Base-by-base conservation (phyloP, 2,329 filamentous ascomycete genomes). In the Penicillium sp. region DNA sequence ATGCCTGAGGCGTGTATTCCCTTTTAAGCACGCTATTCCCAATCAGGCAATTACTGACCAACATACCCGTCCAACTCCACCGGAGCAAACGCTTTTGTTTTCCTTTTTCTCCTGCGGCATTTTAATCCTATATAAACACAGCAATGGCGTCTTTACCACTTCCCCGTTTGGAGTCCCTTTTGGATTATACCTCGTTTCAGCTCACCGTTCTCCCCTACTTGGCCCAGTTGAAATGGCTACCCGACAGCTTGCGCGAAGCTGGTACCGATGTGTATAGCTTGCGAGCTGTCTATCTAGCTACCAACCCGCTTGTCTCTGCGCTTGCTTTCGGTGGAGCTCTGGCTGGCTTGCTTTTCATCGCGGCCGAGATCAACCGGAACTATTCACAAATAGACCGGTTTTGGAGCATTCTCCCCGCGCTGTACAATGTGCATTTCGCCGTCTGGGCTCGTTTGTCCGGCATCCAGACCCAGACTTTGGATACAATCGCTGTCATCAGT, bases 331-430 rank as follows among this genome's bases (percentile, higher is more conserved):
- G 90, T 3, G 66, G 96, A 19, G 81, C 86, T 40, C 74, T 96
- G n/a, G 86, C 86, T 1, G 82, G 82, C 5, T 68, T 94, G 29
- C 89, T 95, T 67, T 78, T 96, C 25, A 69, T 93, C 33, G 79
- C 86, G 5, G 90, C 92, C 1, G 93, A 97, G 75, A 76, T 91
- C 77, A 97, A 95, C 76, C 84, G 84, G 69, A 99, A 99, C 75
- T 97, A 92, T 74, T 97, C 92, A n/a, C 94, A 99, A 76, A 88
- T 99, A 41, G 94, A 99, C 74, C 86, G 94, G 48, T 78, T 88
- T 66, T 99, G 94, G 94, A 94, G 91, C 70, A 81, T 99, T 59
- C 77, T 99, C 50, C 94, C 94, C 1, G 88, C 90, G 8, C 70
- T 96, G 50, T 97, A 96, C 76, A 89, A 94, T 71, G 82, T 86